phyloP scores from a whole-genome alignment of 129 eudicot genomes.

The Chrysanthemum makinoi region DNA sequence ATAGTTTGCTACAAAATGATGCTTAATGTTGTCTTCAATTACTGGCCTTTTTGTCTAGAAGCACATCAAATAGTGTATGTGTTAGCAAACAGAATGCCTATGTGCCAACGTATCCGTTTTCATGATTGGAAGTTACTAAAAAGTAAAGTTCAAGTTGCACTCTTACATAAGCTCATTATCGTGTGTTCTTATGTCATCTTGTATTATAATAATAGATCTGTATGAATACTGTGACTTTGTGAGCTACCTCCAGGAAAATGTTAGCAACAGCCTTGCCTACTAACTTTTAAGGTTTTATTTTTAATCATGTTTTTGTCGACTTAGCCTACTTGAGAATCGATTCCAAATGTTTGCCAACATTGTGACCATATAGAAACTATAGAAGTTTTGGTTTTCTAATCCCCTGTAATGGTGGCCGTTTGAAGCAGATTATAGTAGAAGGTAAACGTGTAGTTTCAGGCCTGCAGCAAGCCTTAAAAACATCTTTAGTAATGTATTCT shows the following conservation, averaged over 20 bases:
- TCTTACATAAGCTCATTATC: background rate
- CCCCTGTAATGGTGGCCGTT: background rate
- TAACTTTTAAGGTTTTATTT: background rate
- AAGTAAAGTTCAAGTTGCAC: background rate
- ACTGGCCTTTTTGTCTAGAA: too few relatives aligned
- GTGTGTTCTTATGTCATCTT: background rate
- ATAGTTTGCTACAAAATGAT: background rate
- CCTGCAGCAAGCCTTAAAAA: constrained; percentile 3
- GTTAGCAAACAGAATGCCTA: background rate
- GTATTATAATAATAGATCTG: background rate
- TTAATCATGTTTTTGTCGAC: background rate
- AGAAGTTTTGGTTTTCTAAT: background rate
- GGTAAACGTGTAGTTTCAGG: constrained; percentile 9
- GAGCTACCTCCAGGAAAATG: background rate
- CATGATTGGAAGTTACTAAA: background rate
- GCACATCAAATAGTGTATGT: background rate
- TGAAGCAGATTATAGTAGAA: background rate
- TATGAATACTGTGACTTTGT: background rate
- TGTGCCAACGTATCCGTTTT: background rate
- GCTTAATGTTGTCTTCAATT: background rate
- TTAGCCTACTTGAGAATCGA: background rate
- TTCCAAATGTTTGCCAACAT: background rate
- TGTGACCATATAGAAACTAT: too few relatives aligned
- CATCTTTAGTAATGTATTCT: background rate
- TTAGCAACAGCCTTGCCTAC: background rate